These are phyloP conservation scores for Bocquillonia castaneifolia DNA, from an alignment of 441 rosid genomes.

Conservation along the genomic window DNA sequence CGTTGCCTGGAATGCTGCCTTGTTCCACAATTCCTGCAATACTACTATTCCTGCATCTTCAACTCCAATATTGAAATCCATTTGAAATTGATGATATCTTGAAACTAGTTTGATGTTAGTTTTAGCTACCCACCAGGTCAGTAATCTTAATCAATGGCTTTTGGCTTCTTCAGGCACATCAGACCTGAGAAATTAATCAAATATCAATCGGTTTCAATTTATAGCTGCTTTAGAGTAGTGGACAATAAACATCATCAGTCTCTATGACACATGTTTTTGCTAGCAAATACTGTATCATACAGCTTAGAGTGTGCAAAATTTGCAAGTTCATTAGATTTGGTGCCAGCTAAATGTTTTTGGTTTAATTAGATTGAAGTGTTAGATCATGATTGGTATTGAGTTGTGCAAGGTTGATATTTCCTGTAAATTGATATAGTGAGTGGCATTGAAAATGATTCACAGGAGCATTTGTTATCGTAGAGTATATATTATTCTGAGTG, in stretches of 20 bases:
- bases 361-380: no score
- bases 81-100: constrained; percentile 3
- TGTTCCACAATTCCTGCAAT: constrained; percentile 41
- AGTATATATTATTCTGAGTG: no score
- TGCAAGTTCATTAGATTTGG: not conserved
- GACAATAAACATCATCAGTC: no score
- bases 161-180: not conserved
- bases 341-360: no score
- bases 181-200: not conserved
- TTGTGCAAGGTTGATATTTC: no score
- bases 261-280: not conserved
- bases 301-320: not conserved
- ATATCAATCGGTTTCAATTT: not conserved
- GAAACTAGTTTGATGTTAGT: not conserved
- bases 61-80: constrained; percentile 25
- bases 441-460: no score
- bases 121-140: not conserved
- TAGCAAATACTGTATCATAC: no score
- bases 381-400: no score
- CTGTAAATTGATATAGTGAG: no score
- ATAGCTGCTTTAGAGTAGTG: not conserved
- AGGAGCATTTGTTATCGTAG: no score
- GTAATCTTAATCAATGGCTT: not conserved
- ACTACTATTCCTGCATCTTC: constrained; percentile 32
- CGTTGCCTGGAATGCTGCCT: constrained; percentile 29